Conservation (phyloP, 192 early-diverging fungal species). For the Allomyces macrogynus region DNA sequence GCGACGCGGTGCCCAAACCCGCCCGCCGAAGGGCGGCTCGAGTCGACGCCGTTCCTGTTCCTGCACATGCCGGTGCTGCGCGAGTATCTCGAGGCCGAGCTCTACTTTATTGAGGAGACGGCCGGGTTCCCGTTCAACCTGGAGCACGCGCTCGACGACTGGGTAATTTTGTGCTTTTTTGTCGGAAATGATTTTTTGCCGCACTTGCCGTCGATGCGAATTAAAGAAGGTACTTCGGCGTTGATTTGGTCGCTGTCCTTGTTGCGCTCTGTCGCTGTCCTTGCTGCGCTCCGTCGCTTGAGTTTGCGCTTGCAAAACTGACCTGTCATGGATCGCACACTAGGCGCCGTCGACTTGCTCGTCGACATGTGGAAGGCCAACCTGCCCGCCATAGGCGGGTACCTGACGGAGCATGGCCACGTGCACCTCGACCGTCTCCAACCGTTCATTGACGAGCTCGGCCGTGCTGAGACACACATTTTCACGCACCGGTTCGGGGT, state of each 20-base stretch:
- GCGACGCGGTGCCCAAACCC: conserved; percentile 38
- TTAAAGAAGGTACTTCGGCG: conserved; percentile 69
- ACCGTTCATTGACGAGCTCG: too few species aligned
- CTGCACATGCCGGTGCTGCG: conserved; percentile 59
- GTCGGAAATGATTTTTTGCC: conserved; percentile 98
- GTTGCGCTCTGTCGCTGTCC: background rate
- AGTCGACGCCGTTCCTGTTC: conserved; percentile 56
- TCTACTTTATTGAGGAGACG: conserved; percentile 35
- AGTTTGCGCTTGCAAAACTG: conserved; percentile 15
- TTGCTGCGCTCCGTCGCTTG: background rate
- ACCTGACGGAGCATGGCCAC: conserved; percentile 64
- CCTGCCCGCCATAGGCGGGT: conserved; percentile 55
- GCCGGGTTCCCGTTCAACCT: conserved; percentile 58
- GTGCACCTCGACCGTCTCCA: conserved; percentile 9
- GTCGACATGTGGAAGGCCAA: conserved; percentile 74
- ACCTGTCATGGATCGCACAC: too few species aligned
- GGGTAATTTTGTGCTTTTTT: conserved; percentile 92
- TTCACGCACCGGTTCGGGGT: conserved; percentile 1
- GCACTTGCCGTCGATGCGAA: conserved; percentile 80
- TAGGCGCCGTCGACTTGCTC: conserved; percentile 54
- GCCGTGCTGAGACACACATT: too few species aligned
- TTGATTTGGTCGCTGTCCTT: conserved; percentile 3
- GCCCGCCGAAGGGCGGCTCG: too few species aligned
- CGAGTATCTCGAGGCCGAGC: conserved; percentile 78
- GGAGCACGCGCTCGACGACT: conserved; percentile 88